phyloP scores from a whole-genome alignment of 768 basidiomycete species.

The Rhodotorula kratochvilovae region DNA sequence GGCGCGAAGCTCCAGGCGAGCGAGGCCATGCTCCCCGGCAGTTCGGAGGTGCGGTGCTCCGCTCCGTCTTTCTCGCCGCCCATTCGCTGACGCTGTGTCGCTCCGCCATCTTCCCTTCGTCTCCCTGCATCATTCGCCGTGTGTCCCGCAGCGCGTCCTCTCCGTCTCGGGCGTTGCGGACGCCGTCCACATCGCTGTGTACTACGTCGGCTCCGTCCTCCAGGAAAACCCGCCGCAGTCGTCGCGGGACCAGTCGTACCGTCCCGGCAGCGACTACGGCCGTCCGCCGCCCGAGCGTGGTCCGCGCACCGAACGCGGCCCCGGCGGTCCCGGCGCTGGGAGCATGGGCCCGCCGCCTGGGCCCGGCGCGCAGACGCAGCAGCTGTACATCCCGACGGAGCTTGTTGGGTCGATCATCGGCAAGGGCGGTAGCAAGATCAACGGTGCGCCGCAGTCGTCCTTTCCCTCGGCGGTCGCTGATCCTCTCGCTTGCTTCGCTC shows the following conservation, averaged over 20 bases:
- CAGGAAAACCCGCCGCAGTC: slow-evolving; percentile 61
- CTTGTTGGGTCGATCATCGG: slow-evolving; percentile 94
- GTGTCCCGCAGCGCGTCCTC: slow-evolving; percentile 70
- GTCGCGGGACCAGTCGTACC: slow-evolving; percentile 50
- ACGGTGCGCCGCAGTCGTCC: slow-evolving; percentile 53
- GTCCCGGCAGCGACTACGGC: slow-evolving; percentile 12
- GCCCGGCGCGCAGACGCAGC: slow-evolving; percentile 77
- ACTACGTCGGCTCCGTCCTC: slow-evolving; percentile 97
- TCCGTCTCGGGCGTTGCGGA: slow-evolving; percentile 98
- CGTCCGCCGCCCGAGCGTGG: slow-evolving; percentile 1
- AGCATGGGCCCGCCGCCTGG: slow-evolving; percentile 3
- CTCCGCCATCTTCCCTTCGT: not conserved
- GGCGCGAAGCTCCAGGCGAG: slow-evolving; percentile 93
- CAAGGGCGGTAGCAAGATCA: slow-evolving; percentile 96
- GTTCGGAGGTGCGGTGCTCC: slow-evolving; percentile 74
- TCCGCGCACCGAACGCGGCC: not conserved
- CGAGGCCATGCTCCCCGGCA: slow-evolving; percentile 97
- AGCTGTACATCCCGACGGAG: slow-evolving; percentile 97
- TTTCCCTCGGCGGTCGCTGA: too few relatives aligned
- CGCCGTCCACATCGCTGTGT: slow-evolving; percentile 98
- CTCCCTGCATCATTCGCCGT: not conserved
- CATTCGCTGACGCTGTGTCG: too few relatives aligned
- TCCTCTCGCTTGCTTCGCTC: not conserved
- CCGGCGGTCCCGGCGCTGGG: slow-evolving; percentile 1
- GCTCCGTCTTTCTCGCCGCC: not conserved